Percentiles rank a stretch among this genome's conserved stretches.
Conservation (phyloP, 495 filamentous ascomycete species). For the Hypomontagnella submonticulosa region DNA sequence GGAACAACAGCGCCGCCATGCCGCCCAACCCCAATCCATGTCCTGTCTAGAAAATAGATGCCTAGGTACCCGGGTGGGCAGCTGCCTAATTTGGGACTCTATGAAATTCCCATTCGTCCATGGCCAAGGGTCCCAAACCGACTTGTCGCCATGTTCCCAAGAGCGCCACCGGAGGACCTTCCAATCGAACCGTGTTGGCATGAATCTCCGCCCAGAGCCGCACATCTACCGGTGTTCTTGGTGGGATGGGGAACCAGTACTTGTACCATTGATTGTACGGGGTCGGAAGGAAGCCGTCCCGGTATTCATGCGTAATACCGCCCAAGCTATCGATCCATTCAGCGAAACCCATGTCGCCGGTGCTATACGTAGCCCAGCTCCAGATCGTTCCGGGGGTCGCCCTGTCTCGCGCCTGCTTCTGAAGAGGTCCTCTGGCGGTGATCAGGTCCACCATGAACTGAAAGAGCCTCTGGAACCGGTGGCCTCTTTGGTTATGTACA, state of each 20-base stretch:
- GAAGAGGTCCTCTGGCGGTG: not conserved
- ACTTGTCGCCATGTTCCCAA: not conserved
- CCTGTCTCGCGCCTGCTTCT: not conserved
- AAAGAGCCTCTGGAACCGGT: not conserved
- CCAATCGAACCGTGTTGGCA: not conserved
- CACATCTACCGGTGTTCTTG: not conserved
- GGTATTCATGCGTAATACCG: slow-evolving; percentile 5
- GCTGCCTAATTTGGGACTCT: not conserved
- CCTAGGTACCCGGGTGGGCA: no score
- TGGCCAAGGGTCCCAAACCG: not conserved
- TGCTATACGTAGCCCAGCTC: not conserved
- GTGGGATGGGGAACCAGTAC: not conserved
- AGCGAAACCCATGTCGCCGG: not conserved
- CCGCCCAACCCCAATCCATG: no score
- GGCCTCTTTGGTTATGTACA: not conserved
- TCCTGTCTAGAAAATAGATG: no score
- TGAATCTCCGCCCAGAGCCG: not conserved
- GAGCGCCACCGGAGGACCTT: not conserved
- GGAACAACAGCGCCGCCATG: no score
- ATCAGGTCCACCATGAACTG: slow-evolving; percentile 14
- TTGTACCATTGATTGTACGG: slow-evolving; percentile 20
- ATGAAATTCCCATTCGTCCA: not conserved
- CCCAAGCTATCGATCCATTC: slow-evolving; percentile 12
- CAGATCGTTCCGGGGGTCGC: not conserved
- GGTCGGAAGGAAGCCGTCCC: slow-evolving; percentile 7